Evolutionary conservation across 768 basidiomycete genomes (phyloP).

Genomic region (Phaffia tasmanica): DNA sequence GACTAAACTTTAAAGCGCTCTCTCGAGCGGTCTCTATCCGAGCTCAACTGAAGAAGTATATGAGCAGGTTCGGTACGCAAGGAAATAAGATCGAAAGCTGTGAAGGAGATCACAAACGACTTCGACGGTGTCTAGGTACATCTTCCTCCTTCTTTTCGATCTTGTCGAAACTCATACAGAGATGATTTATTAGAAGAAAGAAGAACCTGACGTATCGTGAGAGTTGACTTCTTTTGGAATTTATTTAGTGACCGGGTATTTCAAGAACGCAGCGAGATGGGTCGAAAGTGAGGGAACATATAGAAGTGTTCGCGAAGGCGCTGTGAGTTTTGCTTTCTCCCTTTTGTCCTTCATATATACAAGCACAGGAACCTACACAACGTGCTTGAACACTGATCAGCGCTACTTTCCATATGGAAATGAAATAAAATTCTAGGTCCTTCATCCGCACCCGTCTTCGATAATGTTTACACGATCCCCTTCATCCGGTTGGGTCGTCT

Average conservation of each 20-base stretch:
- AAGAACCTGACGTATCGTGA: too few relatives aligned
- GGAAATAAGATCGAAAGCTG: constrained; percentile 66
- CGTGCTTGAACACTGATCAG: neutral
- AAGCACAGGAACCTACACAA: neutral
- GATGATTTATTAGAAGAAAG: too few relatives aligned
- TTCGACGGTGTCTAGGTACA: constrained; percentile 66
- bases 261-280: constrained; percentile 67
- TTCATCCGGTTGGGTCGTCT: constrained; percentile 82
- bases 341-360: neutral
- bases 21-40: constrained; percentile 89
- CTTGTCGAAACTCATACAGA: too few relatives aligned
- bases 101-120: constrained; percentile 68
- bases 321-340: constrained; percentile 44
- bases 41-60: constrained; percentile 87
- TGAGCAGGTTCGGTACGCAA: constrained; percentile 60
- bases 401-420: neutral
- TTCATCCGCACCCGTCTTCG: constrained; percentile 87
- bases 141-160: neutral
- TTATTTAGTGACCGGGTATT: constrained; percentile 16
- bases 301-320: constrained; percentile 71
- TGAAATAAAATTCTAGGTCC: constrained; percentile 43
- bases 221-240: too few relatives aligned
- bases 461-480: constrained; percentile 89
- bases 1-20: constrained; percentile 85
- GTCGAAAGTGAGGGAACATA: constrained; percentile 92